phyloP scores from a whole-genome alignment of 2,329 filamentous ascomycete genomes.

The Beauveria asiatica region DNA sequence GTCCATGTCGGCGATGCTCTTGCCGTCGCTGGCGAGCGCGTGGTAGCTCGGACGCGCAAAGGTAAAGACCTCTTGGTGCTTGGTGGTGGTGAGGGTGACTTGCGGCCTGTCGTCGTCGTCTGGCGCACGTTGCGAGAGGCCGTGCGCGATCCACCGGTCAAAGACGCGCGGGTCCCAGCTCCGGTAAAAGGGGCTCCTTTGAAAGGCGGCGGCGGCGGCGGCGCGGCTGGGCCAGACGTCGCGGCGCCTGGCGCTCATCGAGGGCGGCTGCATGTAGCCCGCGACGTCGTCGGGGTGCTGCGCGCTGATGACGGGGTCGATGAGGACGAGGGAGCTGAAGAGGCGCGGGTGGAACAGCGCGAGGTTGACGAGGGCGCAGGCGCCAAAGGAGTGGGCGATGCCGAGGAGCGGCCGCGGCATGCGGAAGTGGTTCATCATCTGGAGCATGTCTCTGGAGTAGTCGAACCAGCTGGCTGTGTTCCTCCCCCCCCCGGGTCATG shows the following conservation, averaged over 20 bases:
- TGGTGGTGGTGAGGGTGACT: conserved; percentile 71
- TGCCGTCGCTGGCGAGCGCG: conserved; percentile 30
- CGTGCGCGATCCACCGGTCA: conserved; percentile 52
- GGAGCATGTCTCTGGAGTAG: conserved; percentile 72
- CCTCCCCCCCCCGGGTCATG: background rate
- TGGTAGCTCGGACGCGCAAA: conserved; percentile 56
- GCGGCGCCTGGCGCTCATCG: conserved; percentile 61
- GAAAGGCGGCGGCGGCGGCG: conserved; percentile 59
- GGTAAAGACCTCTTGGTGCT: conserved; percentile 69
- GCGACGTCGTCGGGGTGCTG: conserved; percentile 30
- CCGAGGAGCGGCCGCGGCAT: conserved; percentile 72
- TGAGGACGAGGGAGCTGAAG: conserved; percentile 62
- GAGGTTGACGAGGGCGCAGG: conserved; percentile 61
- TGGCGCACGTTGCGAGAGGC: conserved; percentile 55
- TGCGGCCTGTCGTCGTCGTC: conserved; percentile 29
- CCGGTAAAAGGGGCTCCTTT: conserved; percentile 61
- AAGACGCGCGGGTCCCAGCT: conserved; percentile 76
- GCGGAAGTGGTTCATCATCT: conserved; percentile 79
- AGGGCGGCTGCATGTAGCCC: conserved; percentile 31
- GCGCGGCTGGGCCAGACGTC: conserved; percentile 74
- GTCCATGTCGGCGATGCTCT: conserved; percentile 30
- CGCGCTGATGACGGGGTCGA: conserved; percentile 74
- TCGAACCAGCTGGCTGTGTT: conserved; percentile 74
- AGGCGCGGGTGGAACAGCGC: conserved; percentile 74
- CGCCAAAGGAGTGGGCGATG: conserved; percentile 86